These are phyloP conservation scores for Paramarasmius palmivorus DNA, from an alignment of 1,284 basidiomycete species.

Conservation along the genomic window DNA sequence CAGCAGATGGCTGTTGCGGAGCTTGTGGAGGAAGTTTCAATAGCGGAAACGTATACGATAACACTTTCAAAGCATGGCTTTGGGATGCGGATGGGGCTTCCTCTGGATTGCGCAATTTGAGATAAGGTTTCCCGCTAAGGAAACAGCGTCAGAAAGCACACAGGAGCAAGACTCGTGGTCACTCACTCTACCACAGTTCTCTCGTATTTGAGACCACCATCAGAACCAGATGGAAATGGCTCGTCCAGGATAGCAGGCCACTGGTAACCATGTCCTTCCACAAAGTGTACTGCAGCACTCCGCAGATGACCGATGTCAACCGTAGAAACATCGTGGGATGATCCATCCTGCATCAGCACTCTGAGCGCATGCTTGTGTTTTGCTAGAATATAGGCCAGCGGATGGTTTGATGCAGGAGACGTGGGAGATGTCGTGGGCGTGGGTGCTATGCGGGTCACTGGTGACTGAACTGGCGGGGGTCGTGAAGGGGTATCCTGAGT, in stretches of 20 bases:
- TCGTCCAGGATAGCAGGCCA: slow-evolving; percentile 69
- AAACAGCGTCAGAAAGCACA: slow-evolving; percentile 14
- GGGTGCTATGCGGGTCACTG: slow-evolving; percentile 5
- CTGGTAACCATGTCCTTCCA: slow-evolving; percentile 49
- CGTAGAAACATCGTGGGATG: slow-evolving; percentile 19
- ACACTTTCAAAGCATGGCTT: slow-evolving; percentile 64
- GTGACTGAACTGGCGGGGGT: slow-evolving; percentile 12
- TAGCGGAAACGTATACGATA: slow-evolving; percentile 69
- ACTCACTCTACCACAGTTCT: slow-evolving; percentile 58
- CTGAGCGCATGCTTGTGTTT: slow-evolving; percentile 50
- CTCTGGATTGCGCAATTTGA: slow-evolving; percentile 50
- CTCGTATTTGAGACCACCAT: slow-evolving; percentile 62
- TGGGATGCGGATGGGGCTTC: slow-evolving; percentile 61
- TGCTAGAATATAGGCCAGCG: slow-evolving; percentile 40
- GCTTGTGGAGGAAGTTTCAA: slow-evolving; percentile 29
- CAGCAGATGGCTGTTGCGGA: slow-evolving; percentile 23
- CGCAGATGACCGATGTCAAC: slow-evolving; percentile 21
- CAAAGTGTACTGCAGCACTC: slow-evolving; percentile 27
- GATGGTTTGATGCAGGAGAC: slow-evolving; percentile 18
- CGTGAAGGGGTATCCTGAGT: slow-evolving; percentile 14
- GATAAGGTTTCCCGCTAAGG: slow-evolving; percentile 58
- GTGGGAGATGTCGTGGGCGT: slow-evolving; percentile 12
- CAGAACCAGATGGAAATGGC: slow-evolving; percentile 42
- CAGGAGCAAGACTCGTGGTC: not conserved
- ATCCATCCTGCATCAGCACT: slow-evolving; percentile 33